These are phyloP conservation scores for Cyberlindnera veronae DNA, from an alignment of 805 yeast genomes.

Conservation along the genomic window DNA sequence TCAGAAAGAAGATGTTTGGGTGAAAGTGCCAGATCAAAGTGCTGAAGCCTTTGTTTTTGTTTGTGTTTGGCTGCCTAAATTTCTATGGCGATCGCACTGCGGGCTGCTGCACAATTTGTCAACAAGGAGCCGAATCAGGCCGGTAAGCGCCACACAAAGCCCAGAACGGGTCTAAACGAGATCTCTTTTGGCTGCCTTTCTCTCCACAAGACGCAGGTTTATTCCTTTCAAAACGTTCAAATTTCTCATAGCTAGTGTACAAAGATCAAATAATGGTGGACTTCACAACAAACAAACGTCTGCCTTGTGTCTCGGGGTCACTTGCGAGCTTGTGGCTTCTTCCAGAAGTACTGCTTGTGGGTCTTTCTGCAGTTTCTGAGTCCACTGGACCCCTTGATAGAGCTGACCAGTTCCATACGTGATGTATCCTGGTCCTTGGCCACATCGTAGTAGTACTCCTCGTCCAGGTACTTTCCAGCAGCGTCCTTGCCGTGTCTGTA, in stretches of 20 bases:
- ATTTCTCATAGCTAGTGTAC: neutral
- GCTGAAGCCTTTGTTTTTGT: neutral
- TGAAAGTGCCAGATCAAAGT: neutral
- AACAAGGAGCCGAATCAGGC: constrained; percentile 10
- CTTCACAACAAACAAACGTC: too few relatives aligned
- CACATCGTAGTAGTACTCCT: constrained; percentile 86
- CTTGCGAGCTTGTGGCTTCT: constrained; percentile 35
- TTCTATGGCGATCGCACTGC: neutral
- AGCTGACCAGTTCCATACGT: constrained; percentile 66
- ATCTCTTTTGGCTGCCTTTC: too few relatives aligned
- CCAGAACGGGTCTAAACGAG: constrained; percentile 1
- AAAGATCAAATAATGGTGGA: neutral
- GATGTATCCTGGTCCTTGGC: constrained; percentile 74
- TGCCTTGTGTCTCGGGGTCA: too few relatives aligned
- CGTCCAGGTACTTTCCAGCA: constrained; percentile 90
- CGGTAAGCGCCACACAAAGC: constrained; percentile 8
- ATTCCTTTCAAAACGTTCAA: too few relatives aligned
- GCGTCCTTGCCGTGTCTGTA: constrained; percentile 92
- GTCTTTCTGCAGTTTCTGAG: constrained; percentile 88
- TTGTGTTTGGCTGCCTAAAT: neutral
- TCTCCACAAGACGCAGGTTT: too few relatives aligned
- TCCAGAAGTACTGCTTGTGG: constrained; percentile 72
- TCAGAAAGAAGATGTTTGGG: neutral
- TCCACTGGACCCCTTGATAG: constrained; percentile 75
- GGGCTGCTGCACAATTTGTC: constrained; percentile 1